Evolutionary conservation across 176 grass and related monocot genomes (phyloP), one percentile per base, ranked within the genome.

Genomic region (Ensete ventricosum): DNA sequence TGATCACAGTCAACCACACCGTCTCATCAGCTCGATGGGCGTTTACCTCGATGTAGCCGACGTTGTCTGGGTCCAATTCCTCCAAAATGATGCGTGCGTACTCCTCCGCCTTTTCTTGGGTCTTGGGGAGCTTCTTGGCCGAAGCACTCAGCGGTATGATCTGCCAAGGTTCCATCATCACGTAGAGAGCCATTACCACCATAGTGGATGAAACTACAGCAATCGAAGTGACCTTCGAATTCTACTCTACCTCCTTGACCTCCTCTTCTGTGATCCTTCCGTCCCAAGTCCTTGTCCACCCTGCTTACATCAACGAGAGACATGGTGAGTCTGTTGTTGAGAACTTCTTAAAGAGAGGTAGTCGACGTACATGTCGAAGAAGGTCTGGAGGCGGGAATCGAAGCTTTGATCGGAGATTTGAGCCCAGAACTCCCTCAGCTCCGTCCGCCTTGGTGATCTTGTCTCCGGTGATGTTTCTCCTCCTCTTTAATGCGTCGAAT

Each of bases 311-410:
- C 3, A 60, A 21, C 8, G 16, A 8, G 51, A n/a, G 19, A 5
- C 13, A 19, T 43, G 11, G 7, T 69, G 19, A 69, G 16, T 1
- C n/a, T 9, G 13, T 1, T 50, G 11, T 62, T 62, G 12, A 62
- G 57, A 9, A 62, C 67, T 55, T 24, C 20, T 53, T 12, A 11
- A 9, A 53, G 27, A n/a, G 59, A 52, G 6, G 43, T 3, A 65
- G 68, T 60, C 65, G 58, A 54, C 29, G 62, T 84, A 96, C 93
- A 96, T 96, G 81, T 96, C 93, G 59, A 92, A 97, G 82, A 97
- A 96, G 75, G 92, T 96, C 81, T 96, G 93, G 59, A 97, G 93
- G 60, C 93, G 85, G 60, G 93, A 92, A 83, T 97, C 93, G 78
- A 97, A 97, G 81, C 90, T 93, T 66, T 97, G 84, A 67, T 90